Base-by-base conservation (phyloP, 2,329 filamentous ascomycete genomes). In the Rutstroemia sp. region DNA sequence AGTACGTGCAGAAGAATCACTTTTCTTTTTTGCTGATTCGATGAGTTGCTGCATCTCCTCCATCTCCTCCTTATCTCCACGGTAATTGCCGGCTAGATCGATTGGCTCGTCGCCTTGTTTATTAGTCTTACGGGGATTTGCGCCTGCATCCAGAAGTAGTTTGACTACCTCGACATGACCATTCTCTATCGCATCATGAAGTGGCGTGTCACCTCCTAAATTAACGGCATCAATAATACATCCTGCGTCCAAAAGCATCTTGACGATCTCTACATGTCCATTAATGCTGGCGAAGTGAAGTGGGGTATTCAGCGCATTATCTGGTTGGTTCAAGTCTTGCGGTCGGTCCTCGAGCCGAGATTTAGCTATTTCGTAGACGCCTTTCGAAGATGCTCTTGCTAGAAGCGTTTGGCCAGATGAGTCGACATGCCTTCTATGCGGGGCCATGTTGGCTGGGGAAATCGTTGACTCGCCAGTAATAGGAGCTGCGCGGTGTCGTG, bases 181-280 rank as follows among this genome's bases (percentile, higher is more conserved):
- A 66, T 99, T 99, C 64, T 97, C 94, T 27, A 97, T 91, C 5
- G 94, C 94, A 74, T 99, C 94, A 54, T 99, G 86, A 38, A 99
- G 79, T 27, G 94, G 94, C 0, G 94, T 97, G 66, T 99, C 94
- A 66, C 89, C 90, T 65, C 91, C 87, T 65, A 89, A 85, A 65
- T 87, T 85, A 57, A 85, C 76, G 65, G 81, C 92, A 66, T 96
- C 88, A 47, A 94, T 79, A 55, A 89, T 87, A 72, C 92, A 96
- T 36, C 89, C 89, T 60, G 89, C 86, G 8, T 89, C 82, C 60
- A 99, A 84, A 40, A 99, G 75, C 53, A 95, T 87, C 68, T 88
- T 85, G 40, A 97, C 94, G 56, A 97, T 92, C 54, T 94, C 83
- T 34, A 86, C 85, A 69, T 86, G 88, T 6, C 94, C 94, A 67